Evolutionary conservation across 495 filamentous ascomycete species (phyloP).

Genomic region (Xylaria intraflava): DNA sequence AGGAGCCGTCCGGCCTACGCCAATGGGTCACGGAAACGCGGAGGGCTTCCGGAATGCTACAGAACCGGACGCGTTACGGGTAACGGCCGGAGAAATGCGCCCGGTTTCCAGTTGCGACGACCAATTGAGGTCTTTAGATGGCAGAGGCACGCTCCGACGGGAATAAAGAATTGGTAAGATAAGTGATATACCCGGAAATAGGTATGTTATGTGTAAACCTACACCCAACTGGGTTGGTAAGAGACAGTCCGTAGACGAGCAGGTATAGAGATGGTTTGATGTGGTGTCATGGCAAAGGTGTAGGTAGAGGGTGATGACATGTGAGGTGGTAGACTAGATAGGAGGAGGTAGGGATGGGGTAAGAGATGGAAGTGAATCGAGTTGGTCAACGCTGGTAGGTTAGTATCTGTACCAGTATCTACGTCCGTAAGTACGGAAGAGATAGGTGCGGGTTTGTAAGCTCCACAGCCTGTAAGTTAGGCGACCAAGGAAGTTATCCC

Average conservation of each 20-base stretch:
- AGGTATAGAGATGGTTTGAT: too few relatives aligned
- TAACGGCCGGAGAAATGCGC: background rate
- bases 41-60: background rate
- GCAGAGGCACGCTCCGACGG: background rate
- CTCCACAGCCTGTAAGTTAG: too few relatives aligned
- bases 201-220: background rate
- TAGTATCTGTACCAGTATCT: too few relatives aligned
- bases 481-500: too few relatives aligned
- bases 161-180: background rate
- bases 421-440: too few relatives aligned
- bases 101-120: background rate
- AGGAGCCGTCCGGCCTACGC: conserved; percentile 11
- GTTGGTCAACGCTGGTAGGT: too few relatives aligned
- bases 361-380: too few relatives aligned
- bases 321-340: too few relatives aligned
- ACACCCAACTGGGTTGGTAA: background rate
- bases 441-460: too few relatives aligned
- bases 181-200: background rate
- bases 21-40: conserved; percentile 2
- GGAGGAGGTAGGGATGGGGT: too few relatives aligned
- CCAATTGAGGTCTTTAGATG: background rate
- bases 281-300: too few relatives aligned
- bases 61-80: background rate
- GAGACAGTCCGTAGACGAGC: background rate
- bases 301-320: too few relatives aligned